Percentiles rank a stretch among this genome's conserved stretches.
Evolutionary conservation across 2,329 filamentous ascomycete genomes (phyloP).

Genomic region (Stylonectria norvegica): DNA sequence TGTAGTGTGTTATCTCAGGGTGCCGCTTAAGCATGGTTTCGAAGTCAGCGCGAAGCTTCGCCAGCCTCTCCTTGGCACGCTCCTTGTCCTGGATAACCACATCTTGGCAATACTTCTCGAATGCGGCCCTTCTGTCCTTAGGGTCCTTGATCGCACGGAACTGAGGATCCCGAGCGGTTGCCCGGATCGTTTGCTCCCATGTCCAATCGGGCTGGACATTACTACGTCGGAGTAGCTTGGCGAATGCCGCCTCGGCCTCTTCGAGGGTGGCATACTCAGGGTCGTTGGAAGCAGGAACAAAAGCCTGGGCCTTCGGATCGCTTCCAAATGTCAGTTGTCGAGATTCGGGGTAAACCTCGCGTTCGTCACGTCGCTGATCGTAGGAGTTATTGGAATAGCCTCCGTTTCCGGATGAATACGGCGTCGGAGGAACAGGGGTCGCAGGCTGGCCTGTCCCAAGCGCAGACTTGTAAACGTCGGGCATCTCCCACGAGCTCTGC

Average conservation of each 20-base stretch:
- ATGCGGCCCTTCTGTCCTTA: constrained; percentile 82
- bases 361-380: constrained; percentile 38
- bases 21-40: constrained; percentile 94
- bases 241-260: constrained; percentile 89
- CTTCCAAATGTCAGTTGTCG: constrained; percentile 57
- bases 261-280: constrained; percentile 77
- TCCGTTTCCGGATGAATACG: constrained; percentile 41
- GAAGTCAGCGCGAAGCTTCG: constrained; percentile 91
- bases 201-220: constrained; percentile 88
- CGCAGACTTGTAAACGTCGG: constrained; percentile 74
- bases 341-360: constrained; percentile 47
- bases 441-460: constrained; percentile 52
- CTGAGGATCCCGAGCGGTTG: constrained; percentile 84
- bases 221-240: constrained; percentile 80
- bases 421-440: constrained; percentile 39
- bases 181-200: constrained; percentile 86
- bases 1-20: constrained; percentile 95
- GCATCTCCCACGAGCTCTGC: constrained; percentile 93
- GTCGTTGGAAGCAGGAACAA: constrained; percentile 63
- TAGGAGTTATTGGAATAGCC: constrained; percentile 35
- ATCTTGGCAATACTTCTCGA: constrained; percentile 92
- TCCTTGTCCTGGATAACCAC: constrained; percentile 90
- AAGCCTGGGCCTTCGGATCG: constrained; percentile 54
- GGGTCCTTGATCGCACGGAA: constrained; percentile 92
- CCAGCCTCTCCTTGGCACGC: constrained; percentile 85